Evolutionary conservation across 2,329 filamentous ascomycete genomes (phyloP), one percentile per base, ranked within the genome.

Genomic region (Hymenoscyphus scutula): DNA sequence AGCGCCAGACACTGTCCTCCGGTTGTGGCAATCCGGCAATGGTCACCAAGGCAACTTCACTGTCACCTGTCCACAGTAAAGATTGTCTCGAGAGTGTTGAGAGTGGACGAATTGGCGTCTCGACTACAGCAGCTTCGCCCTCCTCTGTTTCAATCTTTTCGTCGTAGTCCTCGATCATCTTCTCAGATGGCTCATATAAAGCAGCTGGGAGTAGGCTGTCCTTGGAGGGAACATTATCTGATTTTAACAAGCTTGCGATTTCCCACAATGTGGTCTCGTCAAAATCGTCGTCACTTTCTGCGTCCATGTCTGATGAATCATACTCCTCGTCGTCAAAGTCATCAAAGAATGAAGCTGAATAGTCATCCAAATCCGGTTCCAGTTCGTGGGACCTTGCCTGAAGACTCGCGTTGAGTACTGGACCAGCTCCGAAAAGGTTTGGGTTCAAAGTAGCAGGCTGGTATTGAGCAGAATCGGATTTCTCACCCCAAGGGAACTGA

Each of bases 401-500:
- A 15, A 71, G 62, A 13, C 53, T 68, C n/a, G 68, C 41, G 37
- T 67, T 70, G 17, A 71, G 56, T 6, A 65, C 55, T 60, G 67
- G 65, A 17, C 60, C 64, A 13, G 68, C 45, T 10, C 45, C 45
- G 2, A 66, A 57, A 15, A 70, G 56, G 38, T 56, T 56, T 54
- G 67, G 63, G n/a, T 68, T 67, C 53, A 75, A 60, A 74, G 73
- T 65, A 77, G 73, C 65, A 77, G 78, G 60, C 81, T 72, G 30
- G 74, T 81, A 72, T 6, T 73, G 63, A 10, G 81, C 81, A 59
- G 79, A 79, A 72, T 87, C 84, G 23, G 85, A 88, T 68, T 76
- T 82, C 74, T 88, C 85, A 15, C 86, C 86, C 84, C 84, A 88
- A 2, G 86, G 84, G 67, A 88, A 88, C 68, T 86, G 83, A 76